phyloP scores from a whole-genome alignment of 2,329 filamentous ascomycete genomes.

The Cordyceps cateniannulata region DNA sequence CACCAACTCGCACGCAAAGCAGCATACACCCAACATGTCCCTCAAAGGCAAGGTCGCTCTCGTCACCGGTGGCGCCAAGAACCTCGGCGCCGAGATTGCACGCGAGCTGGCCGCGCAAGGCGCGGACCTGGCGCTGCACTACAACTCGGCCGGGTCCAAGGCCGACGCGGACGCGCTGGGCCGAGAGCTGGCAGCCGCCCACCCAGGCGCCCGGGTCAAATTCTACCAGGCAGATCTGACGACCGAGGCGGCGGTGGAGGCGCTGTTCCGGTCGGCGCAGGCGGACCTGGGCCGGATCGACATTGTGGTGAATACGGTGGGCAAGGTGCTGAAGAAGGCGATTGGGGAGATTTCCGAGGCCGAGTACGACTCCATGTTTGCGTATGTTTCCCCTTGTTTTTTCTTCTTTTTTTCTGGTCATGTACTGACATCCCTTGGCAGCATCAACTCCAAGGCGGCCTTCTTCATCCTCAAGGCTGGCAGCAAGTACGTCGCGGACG shows the following conservation, averaged over 20 bases:
- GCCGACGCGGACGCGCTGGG: conserved; percentile 28
- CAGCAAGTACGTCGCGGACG: conserved; percentile 34
- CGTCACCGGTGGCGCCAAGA: conserved; percentile 51
- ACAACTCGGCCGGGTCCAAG: conserved; percentile 36
- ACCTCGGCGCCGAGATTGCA: conserved; percentile 54
- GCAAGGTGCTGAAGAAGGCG: conserved; percentile 42
- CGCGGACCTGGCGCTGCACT: conserved; percentile 54
- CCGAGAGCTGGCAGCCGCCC: conserved; percentile 27
- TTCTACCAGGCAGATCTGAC: conserved; percentile 39
- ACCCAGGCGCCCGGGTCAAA: conserved; percentile 26
- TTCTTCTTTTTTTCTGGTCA: not conserved
- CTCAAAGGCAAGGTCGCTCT: conserved; percentile 37
- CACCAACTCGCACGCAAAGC: not conserved
- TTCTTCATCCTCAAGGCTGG: conserved; percentile 40
- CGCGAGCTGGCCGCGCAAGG: conserved; percentile 50
- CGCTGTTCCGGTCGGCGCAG: conserved; percentile 33
- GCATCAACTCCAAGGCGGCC: conserved; percentile 39
- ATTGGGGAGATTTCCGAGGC: conserved; percentile 35
- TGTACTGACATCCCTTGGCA: conserved; percentile 13
- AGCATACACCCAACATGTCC: conserved; percentile 19
- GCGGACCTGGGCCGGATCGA: conserved; percentile 39
- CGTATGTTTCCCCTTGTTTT: conserved; percentile 23
- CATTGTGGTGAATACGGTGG: conserved; percentile 44
- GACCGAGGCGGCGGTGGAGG: conserved; percentile 30
- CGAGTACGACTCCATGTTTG: conserved; percentile 43